phyloP scores from a whole-genome alignment of 2,329 filamentous ascomycete species.

The Alternaria ventricosa region DNA sequence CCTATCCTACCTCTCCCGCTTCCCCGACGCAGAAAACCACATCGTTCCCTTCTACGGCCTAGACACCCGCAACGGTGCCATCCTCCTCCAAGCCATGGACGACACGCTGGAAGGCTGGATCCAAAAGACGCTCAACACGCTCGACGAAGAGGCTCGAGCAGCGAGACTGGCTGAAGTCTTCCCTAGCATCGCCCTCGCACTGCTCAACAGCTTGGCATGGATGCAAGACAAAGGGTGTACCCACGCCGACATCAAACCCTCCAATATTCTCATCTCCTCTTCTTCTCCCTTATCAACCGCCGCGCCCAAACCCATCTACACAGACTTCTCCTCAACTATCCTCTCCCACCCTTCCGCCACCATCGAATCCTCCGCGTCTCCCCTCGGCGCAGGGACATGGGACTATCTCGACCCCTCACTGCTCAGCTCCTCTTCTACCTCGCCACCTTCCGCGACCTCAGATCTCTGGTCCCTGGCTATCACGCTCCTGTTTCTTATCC shows the following conservation, averaged over 20 bases:
- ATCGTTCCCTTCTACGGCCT: constrained; percentile 45
- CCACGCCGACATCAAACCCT: constrained; percentile 57
- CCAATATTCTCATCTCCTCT: constrained; percentile 54
- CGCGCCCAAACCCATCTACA: constrained; percentile 40
- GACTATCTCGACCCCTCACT: constrained; percentile 53
- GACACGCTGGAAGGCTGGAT: constrained; percentile 44
- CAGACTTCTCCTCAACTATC: constrained; percentile 54
- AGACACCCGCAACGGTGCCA: constrained; percentile 35
- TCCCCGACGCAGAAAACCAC: constrained; percentile 28
- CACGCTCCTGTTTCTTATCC: constrained; percentile 52
- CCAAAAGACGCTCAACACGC: constrained; percentile 33
- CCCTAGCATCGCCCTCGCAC: constrained; percentile 48
- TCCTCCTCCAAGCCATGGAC: constrained; percentile 44
- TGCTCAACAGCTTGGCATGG: constrained; percentile 53
- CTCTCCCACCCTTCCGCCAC: constrained; percentile 14
- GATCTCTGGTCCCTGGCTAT: constrained; percentile 57
- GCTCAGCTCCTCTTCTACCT: constrained; percentile 23
- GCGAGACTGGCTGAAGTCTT: constrained; percentile 47
- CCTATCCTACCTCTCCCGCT: constrained; percentile 41
- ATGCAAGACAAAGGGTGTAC: constrained; percentile 50
- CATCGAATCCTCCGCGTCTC: constrained; percentile 18
- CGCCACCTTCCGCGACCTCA: constrained; percentile 41
- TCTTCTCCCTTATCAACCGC: constrained; percentile 33
- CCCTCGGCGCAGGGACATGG: constrained; percentile 55
- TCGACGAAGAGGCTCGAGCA: constrained; percentile 38